A percentile compares a stretch with the other conserved stretches of the same genome.
Evolutionary conservation across 1,139 yeast genomes (phyloP).

Genomic region (Debaryomycetaceae sp.): DNA sequence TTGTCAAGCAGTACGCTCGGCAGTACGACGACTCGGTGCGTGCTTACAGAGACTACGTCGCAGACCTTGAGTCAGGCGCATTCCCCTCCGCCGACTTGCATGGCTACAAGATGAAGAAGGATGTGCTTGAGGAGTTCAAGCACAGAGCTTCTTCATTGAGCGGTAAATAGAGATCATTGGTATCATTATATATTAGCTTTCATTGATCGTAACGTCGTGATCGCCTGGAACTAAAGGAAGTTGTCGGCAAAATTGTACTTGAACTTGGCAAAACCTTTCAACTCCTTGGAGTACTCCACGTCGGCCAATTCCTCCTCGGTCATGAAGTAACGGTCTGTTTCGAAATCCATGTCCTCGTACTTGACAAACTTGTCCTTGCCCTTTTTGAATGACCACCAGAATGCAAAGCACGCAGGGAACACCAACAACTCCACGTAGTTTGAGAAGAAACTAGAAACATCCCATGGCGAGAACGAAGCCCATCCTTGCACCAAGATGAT

Average conservation of each 20-base stretch:
- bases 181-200: too few species aligned
- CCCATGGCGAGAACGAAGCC: slow-evolving; percentile 53
- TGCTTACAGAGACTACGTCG: slow-evolving; percentile 51
- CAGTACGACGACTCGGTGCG: slow-evolving; percentile 45
- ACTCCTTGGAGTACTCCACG: slow-evolving; percentile 32
- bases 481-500: slow-evolving; percentile 41
- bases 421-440: slow-evolving; percentile 35
- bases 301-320: slow-evolving; percentile 44
- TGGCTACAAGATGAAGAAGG: slow-evolving; percentile 68
- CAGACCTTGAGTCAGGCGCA: slow-evolving; percentile 48
- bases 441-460: slow-evolving; percentile 29
- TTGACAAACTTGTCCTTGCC: slow-evolving; percentile 45
- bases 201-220: too few species aligned
- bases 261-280: slow-evolving; percentile 45
- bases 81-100: slow-evolving; percentile 67
- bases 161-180: too few species aligned
- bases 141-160: slow-evolving; percentile 6
- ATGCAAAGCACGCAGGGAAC: slow-evolving; percentile 30
- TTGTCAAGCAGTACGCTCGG: slow-evolving; percentile 67
- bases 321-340: slow-evolving; percentile 52
- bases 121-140: slow-evolving; percentile 51
- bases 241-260: slow-evolving; percentile 28
- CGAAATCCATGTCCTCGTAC: slow-evolving; percentile 57
- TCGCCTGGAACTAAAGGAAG: slow-evolving; percentile 23
- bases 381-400: slow-evolving; percentile 45